Conservation (phyloP, 371 early-diverging fungal genomes). For the Mucor sp. region DNA sequence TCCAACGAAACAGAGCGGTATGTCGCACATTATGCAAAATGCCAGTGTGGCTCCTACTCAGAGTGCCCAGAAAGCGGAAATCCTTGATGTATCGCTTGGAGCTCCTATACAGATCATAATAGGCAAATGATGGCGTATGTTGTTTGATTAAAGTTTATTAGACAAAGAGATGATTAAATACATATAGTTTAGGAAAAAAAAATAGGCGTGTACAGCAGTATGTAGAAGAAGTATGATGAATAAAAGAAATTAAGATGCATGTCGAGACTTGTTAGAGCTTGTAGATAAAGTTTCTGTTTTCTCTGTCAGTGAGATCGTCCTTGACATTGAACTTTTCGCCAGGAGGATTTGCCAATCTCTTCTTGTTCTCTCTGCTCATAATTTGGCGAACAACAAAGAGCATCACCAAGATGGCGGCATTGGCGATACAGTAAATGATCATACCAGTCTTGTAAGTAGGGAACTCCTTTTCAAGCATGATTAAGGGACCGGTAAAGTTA, state of each 20-base stretch:
- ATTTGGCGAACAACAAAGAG: constrained; percentile 22
- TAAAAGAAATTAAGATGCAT: too few relatives aligned
- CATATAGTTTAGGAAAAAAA: background rate
- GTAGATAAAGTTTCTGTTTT: constrained; percentile 26
- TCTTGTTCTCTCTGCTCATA: constrained; percentile 25
- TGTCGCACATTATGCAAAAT: too few relatives aligned
- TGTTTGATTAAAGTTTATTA: background rate
- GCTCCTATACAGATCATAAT: too few relatives aligned
- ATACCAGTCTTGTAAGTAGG: constrained; percentile 41
- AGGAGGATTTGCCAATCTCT: constrained; percentile 12
- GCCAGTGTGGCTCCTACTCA: background rate
- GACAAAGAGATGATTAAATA: background rate
- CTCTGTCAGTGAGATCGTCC: constrained; percentile 29
- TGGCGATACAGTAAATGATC: constrained; percentile 30
- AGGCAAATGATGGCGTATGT: too few relatives aligned
- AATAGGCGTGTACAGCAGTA: background rate
- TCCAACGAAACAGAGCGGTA: background rate
- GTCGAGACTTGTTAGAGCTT: constrained; percentile 9
- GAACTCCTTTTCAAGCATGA: constrained; percentile 20
- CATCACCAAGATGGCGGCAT: constrained; percentile 26
- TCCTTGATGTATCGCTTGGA: too few relatives aligned
- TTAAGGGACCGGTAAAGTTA: constrained; percentile 38
- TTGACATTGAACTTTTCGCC: constrained; percentile 1
- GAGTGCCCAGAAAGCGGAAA: background rate
- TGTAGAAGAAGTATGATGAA: background rate